Evolutionary conservation across 148 eudicot genomes (phyloP).

Genomic region (Hydrangea macrophylla): DNA sequence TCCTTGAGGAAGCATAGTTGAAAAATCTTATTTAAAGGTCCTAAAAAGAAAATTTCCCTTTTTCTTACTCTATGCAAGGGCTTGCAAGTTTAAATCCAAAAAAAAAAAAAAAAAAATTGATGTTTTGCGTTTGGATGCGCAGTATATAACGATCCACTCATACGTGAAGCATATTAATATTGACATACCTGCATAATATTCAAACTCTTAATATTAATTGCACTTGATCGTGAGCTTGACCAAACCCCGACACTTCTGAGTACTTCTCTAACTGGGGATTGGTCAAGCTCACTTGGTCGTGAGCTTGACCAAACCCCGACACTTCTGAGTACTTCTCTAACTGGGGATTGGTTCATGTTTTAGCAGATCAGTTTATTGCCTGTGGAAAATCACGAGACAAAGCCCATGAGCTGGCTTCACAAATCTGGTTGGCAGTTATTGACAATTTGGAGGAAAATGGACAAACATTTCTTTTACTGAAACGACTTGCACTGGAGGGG

Average conservation of each 20-base stretch:
- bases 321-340: neutral
- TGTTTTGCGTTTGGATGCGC: no score
- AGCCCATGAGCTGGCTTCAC: constrained; percentile 63
- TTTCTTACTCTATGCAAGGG: no score
- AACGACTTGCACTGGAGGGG: constrained; percentile 64
- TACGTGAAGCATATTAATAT: neutral
- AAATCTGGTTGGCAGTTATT: constrained; percentile 70
- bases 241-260: neutral
- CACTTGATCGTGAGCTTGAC: constrained; percentile 8
- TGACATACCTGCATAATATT: no score
- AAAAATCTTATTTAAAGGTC: no score
- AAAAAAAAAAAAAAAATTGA: no score
- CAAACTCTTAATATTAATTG: no score
- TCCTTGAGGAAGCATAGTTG: no score
- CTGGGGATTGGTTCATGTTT: constrained; percentile 5
- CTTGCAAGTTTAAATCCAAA: no score
- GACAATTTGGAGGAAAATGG: constrained; percentile 71
- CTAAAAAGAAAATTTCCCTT: no score
- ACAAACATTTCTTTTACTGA: constrained; percentile 50
- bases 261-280: neutral
- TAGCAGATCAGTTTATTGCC: constrained; percentile 79
- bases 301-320: constrained; percentile 2
- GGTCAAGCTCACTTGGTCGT: no score
- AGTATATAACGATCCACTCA: neutral
- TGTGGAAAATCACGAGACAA: constrained; percentile 65